These are phyloP conservation scores for Sugiyamaella xylanicola DNA, from an alignment of 1,139 yeast species.

Conservation along the genomic window DNA sequence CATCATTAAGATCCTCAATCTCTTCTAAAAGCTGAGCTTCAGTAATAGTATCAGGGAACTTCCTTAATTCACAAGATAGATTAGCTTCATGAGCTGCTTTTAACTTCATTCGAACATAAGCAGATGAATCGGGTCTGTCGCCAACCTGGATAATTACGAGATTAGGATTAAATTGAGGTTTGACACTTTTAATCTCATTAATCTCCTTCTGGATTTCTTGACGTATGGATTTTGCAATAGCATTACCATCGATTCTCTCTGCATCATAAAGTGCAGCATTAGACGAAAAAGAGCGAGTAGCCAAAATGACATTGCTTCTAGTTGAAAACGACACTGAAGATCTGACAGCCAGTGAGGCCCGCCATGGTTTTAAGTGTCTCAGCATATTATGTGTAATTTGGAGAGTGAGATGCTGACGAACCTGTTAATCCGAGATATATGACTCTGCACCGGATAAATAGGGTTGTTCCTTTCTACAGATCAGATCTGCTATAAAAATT, in stretches of 20 bases:
- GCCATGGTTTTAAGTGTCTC: conserved; percentile 13
- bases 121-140: conserved; percentile 81
- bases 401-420: not conserved
- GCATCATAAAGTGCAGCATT: conserved; percentile 13
- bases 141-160: conserved; percentile 91
- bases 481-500: not conserved
- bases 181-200: conserved; percentile 52
- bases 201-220: conserved; percentile 51
- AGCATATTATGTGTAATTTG: conserved; percentile 5
- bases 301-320: not conserved
- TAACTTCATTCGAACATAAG: conserved; percentile 94
- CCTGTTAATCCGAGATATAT: not conserved
- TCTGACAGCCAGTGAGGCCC: conserved; percentile 8
- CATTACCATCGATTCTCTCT: conserved; percentile 17
- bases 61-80: conserved; percentile 68
- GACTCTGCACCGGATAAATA: conserved; percentile 6
- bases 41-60: conserved; percentile 58
- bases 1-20: conserved; percentile 66
- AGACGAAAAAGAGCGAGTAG: not conserved
- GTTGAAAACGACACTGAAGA: not conserved
- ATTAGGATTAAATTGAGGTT: conserved; percentile 70
- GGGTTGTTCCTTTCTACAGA: not conserved
- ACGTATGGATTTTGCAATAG: conserved; percentile 35
- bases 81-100: conserved; percentile 86
- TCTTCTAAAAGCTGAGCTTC: conserved; percentile 54